Evolutionary conservation across 441 rosid genomes (phyloP), one percentile per base, ranked within the genome.

Genomic region (Aquilaria agallochum): DNA sequence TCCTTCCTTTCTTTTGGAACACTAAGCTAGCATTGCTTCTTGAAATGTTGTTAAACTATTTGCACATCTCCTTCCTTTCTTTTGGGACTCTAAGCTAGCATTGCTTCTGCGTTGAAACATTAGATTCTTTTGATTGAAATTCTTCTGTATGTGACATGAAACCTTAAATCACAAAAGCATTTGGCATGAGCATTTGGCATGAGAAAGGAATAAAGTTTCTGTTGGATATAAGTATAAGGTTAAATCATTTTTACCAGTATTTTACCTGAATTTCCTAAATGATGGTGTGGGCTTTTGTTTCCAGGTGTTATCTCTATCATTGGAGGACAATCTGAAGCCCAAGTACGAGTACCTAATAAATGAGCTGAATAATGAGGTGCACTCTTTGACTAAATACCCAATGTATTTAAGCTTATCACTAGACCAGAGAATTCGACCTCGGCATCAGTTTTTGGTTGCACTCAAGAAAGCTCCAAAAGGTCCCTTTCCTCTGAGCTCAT

Each of bases 381-480:
- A 74, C 49, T 85, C 92, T 54, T 74, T 94, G 84, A 85, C 96
- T 31, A 89, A 87, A 69, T 89, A 88, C 70, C 97, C 98, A 5
- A 83, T 60, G 80, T 94, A 89, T 77, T 77, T 91, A 67, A 94
- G 97, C 83, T 78, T 94, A 77, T 94, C 99, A 36, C 61, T 94
- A 75, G 89, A 89, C 58, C 95, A 91, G 74, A 87, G 99, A 80
- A 94, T 94, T 74, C 89, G 95, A n/a, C 99, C 99, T 5, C 96
- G 96, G 27, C 97, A 93, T 54, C 84, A 74, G 57, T 93, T 88
- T 84, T 78, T 90, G 80, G 91, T 93, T 69, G 63, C 90, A 71
- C 76, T 93, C 58, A 88, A 93, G 80, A 93, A 90, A 76, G 98
- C 88, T 61, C 89, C 92, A 9, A 83, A 88, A 72, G 98, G 96